A percentile compares a stretch with the other conserved stretches of the same genome.
These are phyloP conservation scores for Vigna radiata DNA, from an alignment of 306 rosid species.

Conservation along the genomic window DNA sequence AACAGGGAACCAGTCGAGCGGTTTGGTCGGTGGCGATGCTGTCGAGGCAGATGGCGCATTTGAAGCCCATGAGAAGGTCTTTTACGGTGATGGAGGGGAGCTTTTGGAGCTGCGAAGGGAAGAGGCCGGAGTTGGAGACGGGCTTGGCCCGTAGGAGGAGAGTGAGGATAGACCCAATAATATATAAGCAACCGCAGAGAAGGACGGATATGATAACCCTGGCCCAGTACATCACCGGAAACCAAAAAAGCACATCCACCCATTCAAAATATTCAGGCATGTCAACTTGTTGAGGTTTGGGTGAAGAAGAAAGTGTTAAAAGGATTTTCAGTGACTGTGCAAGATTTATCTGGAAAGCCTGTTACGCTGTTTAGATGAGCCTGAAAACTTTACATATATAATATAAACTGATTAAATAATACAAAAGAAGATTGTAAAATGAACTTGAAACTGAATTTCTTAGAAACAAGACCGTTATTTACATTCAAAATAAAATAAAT, in stretches of 20 bases:
- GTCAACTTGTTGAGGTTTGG: not conserved
- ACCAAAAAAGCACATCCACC: too few relatives aligned
- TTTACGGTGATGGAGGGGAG: slow-evolving; percentile 64
- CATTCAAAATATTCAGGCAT: too few relatives aligned
- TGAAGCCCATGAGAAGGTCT: slow-evolving; percentile 52
- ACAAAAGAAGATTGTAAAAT: too few relatives aligned
- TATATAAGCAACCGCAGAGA: slow-evolving; percentile 63
- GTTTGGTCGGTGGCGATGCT: slow-evolving; percentile 64
- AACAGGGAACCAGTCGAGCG: slow-evolving; percentile 74
- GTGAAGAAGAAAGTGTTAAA: not conserved
- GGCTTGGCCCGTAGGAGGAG: slow-evolving; percentile 46
- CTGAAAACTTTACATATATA: too few relatives aligned
- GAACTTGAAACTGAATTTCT: too few relatives aligned
- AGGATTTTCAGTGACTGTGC: too few relatives aligned
- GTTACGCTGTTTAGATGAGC: too few relatives aligned
- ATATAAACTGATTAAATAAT: too few relatives aligned
- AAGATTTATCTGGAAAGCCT: too few relatives aligned
- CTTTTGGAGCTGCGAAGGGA: slow-evolving; percentile 65
- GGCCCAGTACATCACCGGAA: too few relatives aligned
- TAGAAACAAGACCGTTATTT: too few relatives aligned
- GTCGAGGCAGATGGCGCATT: slow-evolving; percentile 83
- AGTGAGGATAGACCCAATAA: slow-evolving; percentile 65
- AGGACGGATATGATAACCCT: slow-evolving; percentile 48
- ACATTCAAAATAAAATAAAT: too few relatives aligned
- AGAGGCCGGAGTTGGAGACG: slow-evolving; percentile 49